phyloP scores from a whole-genome alignment of 768 basidiomycete genomes.

The Collybia nuda region DNA sequence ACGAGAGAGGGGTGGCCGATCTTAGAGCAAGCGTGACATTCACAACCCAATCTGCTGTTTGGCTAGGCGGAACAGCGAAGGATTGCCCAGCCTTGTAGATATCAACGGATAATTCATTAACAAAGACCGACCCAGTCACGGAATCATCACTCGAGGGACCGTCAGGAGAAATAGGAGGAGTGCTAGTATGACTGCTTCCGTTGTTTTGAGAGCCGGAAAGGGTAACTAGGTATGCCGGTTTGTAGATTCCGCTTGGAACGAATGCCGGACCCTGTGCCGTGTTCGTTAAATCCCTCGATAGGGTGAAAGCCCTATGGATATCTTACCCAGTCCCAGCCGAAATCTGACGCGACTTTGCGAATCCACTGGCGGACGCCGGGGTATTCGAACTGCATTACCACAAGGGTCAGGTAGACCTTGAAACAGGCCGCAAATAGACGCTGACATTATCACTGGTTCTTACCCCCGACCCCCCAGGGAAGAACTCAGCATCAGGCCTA shows the following conservation, averaged over 20 bases:
- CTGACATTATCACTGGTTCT: conserved; percentile 10
- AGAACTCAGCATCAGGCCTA: conserved; percentile 45
- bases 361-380: conserved; percentile 47
- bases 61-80: conserved; percentile 40
- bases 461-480: conserved; percentile 34
- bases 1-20: conserved; percentile 32
- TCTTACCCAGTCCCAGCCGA: conserved; percentile 62
- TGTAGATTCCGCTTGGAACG: conserved; percentile 52
- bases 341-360: conserved; percentile 53
- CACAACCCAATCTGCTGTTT: conserved; percentile 53
- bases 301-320: neutral
- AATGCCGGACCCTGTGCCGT: conserved; percentile 55
- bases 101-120: conserved; percentile 54
- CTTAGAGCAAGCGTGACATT: conserved; percentile 53
- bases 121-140: conserved; percentile 46
- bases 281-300: neutral
- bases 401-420: neutral
- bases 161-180: conserved; percentile 15
- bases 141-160: conserved; percentile 34
- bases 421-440: neutral
- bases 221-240: conserved; percentile 53
- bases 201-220: conserved; percentile 21
- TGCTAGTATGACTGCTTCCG: conserved; percentile 14
- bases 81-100: conserved; percentile 56
- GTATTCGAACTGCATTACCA: conserved; percentile 42